Conservation (phyloP, 345 rosid species). For the Garcia nutans region DNA sequence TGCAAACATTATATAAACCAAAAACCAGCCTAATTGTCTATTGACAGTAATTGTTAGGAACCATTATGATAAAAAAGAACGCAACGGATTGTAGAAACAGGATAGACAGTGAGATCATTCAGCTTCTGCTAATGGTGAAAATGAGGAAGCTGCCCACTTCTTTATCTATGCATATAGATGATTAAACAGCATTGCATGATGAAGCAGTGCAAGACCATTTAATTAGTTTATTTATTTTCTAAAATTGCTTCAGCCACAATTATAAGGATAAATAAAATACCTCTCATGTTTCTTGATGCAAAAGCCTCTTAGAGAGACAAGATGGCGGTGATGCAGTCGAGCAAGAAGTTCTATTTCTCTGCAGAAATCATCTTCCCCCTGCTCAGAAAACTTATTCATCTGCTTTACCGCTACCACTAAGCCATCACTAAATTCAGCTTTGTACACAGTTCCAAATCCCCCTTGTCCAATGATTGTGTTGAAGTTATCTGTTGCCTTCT, state of each 20-base stretch:
- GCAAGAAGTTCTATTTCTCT: slow-evolving; percentile 96
- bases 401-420: slow-evolving; percentile 67
- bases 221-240: background rate
- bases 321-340: slow-evolving; percentile 93
- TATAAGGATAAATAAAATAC: slow-evolving; percentile 33
- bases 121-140: background rate
- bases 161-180: background rate
- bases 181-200: background rate
- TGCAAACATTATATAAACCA: too few relatives aligned
- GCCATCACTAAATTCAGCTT: slow-evolving; percentile 73
- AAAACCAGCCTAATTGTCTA: slow-evolving; percentile 1
- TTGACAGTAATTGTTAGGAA: background rate
- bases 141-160: background rate
- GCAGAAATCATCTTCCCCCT: slow-evolving; percentile 80
- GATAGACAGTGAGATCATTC: background rate
- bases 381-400: slow-evolving; percentile 76
- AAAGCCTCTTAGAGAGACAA: slow-evolving; percentile 88
- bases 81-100: background rate
- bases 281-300: slow-evolving; percentile 70
- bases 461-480: slow-evolving; percentile 71
- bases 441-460: slow-evolving; percentile 87
- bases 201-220: background rate
- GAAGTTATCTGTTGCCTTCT: slow-evolving; percentile 78
- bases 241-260: background rate
- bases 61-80: background rate